Evolutionary conservation across 2,329 filamentous ascomycete species (phyloP).

Genomic region (Cladosporium sp.): DNA sequence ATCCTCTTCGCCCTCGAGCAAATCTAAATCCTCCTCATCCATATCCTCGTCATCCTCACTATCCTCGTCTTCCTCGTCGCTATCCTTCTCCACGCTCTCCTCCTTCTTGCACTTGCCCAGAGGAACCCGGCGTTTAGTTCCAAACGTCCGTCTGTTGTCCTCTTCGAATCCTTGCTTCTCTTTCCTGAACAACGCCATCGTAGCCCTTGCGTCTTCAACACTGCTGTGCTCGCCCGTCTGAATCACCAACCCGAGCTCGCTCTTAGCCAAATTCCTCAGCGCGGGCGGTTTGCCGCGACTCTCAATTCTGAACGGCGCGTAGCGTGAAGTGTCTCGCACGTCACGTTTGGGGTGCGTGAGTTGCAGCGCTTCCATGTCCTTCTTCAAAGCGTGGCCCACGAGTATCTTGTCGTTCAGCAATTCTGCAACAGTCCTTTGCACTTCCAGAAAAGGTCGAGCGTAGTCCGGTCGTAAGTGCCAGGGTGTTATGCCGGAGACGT

Average conservation of each 20-base stretch:
- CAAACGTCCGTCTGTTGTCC: slow-evolving; percentile 67
- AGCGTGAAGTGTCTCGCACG: slow-evolving; percentile 79
- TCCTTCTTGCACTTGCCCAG: slow-evolving; percentile 15
- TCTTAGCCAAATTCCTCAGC: slow-evolving; percentile 56
- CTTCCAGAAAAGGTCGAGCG: slow-evolving; percentile 62
- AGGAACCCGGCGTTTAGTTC: slow-evolving; percentile 21
- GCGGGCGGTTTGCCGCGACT: slow-evolving; percentile 66
- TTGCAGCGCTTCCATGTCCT: slow-evolving; percentile 70
- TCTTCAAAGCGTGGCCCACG: slow-evolving; percentile 77
- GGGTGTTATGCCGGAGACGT: slow-evolving; percentile 75
- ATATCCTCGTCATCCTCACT: slow-evolving; percentile 20
- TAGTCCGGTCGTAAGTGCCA: slow-evolving; percentile 60
- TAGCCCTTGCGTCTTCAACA: slow-evolving; percentile 75
- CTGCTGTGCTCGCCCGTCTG: slow-evolving; percentile 59
- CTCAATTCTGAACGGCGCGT: slow-evolving; percentile 68
- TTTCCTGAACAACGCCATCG: slow-evolving; percentile 82
- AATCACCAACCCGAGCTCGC: slow-evolving; percentile 56
- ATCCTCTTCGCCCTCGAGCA: slow-evolving; percentile 29
- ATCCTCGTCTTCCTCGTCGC: slow-evolving; percentile 24
- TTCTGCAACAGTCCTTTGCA: slow-evolving; percentile 66
- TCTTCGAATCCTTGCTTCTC: slow-evolving; percentile 82
- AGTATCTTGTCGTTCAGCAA: slow-evolving; percentile 69
- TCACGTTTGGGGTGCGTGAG: slow-evolving; percentile 74
- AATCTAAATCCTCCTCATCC: slow-evolving; percentile 21
- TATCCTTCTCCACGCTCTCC: slow-evolving; percentile 17